A percentile compares a stretch with the other conserved stretches of the same genome.
These are phyloP conservation scores for Trichoderma citrinoviride DNA, from an alignment of 2,329 filamentous ascomycete genomes.

Conservation along the genomic window DNA sequence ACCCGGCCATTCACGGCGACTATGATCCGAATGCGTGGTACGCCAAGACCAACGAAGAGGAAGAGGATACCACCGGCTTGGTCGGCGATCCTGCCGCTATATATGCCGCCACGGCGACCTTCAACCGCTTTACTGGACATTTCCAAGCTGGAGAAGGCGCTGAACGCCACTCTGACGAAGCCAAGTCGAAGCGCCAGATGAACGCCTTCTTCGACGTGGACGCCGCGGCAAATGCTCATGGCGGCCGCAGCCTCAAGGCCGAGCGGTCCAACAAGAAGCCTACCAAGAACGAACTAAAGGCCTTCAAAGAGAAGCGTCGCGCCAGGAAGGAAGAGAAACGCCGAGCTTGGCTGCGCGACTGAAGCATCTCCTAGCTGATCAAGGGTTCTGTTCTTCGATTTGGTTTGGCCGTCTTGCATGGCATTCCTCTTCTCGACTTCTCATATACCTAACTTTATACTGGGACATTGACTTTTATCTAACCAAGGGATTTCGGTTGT, in stretches of 20 bases:
- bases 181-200: conserved; percentile 85
- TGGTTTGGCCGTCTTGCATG: conserved; percentile 7
- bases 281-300: conserved; percentile 80
- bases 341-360: conserved; percentile 86
- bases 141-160: conserved; percentile 70
- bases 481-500: neutral
- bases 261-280: conserved; percentile 84
- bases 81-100: conserved; percentile 44
- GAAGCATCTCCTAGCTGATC: conserved; percentile 32
- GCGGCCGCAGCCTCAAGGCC: conserved; percentile 86
- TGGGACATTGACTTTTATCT: neutral
- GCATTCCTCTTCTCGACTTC: neutral
- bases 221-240: conserved; percentile 84
- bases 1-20: conserved; percentile 91
- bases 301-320: conserved; percentile 84
- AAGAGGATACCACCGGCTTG: conserved; percentile 31
- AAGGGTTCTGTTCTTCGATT: neutral
- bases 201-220: conserved; percentile 95
- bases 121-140: conserved; percentile 86
- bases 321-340: conserved; percentile 94
- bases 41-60: conserved; percentile 56
- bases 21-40: conserved; percentile 98
- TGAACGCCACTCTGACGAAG: conserved; percentile 80
- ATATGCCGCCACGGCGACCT: conserved; percentile 70
- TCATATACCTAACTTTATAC: neutral